These are phyloP conservation scores for Letharia columbiana DNA, from an alignment of 495 filamentous ascomycete species.

Conservation along the genomic window DNA sequence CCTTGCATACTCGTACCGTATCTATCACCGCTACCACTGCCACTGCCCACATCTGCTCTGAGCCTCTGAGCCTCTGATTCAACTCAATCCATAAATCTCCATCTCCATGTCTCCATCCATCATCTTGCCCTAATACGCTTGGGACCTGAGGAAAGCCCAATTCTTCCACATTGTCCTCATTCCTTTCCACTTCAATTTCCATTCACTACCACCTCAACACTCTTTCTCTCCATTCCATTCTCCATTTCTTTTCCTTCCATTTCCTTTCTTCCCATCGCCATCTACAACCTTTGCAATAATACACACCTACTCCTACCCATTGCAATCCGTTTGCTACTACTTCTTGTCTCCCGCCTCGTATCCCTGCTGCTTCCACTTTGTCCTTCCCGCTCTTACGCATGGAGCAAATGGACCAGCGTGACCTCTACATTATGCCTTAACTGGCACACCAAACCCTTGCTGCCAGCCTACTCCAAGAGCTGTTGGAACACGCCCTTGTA, in stretches of 20 bases:
- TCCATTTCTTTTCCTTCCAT: not conserved
- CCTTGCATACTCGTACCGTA: not conserved
- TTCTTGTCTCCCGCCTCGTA: not conserved
- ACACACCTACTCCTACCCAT: not conserved
- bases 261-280: not conserved
- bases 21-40: too few species aligned
- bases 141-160: too few species aligned
- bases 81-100: too few species aligned
- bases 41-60: too few species aligned
- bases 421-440: not conserved
- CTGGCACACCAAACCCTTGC: not conserved
- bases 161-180: too few species aligned
- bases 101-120: not conserved
- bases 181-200: too few species aligned
- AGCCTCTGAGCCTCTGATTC: too few species aligned
- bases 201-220: too few species aligned
- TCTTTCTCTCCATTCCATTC: not conserved
- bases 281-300: not conserved
- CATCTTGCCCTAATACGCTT: not conserved
- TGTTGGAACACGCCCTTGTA: not conserved
- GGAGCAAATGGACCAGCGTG: not conserved
- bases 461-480: not conserved
- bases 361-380: not conserved
- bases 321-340: not conserved
- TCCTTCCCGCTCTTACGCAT: not conserved